Evolutionary conservation across 768 basidiomycete genomes (phyloP).

Genomic region (Boletus edulis): DNA sequence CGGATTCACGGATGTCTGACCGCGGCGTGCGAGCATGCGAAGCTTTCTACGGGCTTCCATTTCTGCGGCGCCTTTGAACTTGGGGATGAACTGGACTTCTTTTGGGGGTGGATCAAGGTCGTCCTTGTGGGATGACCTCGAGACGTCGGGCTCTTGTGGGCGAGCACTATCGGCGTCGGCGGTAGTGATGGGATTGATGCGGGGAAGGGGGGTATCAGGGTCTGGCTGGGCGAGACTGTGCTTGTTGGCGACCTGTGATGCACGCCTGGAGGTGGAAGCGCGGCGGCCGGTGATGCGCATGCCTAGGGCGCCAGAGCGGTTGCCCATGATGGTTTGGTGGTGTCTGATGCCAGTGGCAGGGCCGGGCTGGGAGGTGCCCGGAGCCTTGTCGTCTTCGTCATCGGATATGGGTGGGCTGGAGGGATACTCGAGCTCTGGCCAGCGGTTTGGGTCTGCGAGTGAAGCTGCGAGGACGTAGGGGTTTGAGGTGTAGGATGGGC

Average conservation of each 20-base stretch:
- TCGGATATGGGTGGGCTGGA: conserved; percentile 71
- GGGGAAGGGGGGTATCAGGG: neutral
- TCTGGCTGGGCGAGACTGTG: neutral
- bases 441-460: conserved; percentile 62
- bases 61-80: conserved; percentile 81
- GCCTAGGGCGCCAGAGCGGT: conserved; percentile 66
- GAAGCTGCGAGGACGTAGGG: conserved; percentile 72
- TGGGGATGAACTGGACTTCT: conserved; percentile 64
- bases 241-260: conserved; percentile 27
- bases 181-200: conserved; percentile 4
- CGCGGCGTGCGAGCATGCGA: conserved; percentile 62
- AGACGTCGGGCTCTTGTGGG: neutral
- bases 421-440: conserved; percentile 45
- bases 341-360: conserved; percentile 55
- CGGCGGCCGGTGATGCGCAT: conserved; percentile 73
- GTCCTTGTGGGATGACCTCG: conserved; percentile 4
- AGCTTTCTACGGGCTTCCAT: conserved; percentile 73
- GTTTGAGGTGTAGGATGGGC: conserved; percentile 59
- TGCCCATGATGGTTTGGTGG: conserved; percentile 86
- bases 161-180: conserved; percentile 6
- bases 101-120: conserved; percentile 42
- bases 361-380: conserved; percentile 30
- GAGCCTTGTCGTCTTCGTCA: conserved; percentile 39
- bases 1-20: conserved; percentile 30
- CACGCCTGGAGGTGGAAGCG: conserved; percentile 49